These are phyloP conservation scores for Phoenix dactylifera DNA, from an alignment of 176 grass and related monocot species.

Conservation along the genomic window DNA sequence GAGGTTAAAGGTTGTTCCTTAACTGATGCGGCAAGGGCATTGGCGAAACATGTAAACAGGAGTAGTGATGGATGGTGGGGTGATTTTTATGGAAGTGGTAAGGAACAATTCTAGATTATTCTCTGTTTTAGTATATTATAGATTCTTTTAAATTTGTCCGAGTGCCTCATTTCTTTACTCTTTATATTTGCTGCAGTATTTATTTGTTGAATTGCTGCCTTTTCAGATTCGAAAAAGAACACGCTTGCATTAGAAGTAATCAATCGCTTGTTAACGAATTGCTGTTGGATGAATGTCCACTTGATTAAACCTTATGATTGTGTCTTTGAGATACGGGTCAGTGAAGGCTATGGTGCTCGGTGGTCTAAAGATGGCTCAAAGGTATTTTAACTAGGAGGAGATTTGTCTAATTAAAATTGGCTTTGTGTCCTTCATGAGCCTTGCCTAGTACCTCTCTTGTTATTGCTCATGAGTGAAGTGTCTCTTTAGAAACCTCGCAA, in stretches of 20 bases:
- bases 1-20: conserved; percentile 78
- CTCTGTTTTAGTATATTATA: background rate
- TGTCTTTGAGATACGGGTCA: conserved; percentile 80
- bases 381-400: conserved; percentile 22
- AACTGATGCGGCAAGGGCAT: conserved; percentile 90
- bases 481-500: too few relatives aligned
- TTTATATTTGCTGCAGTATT: conserved; percentile 8
- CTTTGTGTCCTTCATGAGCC: too few relatives aligned
- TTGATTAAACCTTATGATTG: conserved; percentile 46
- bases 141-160: too few relatives aligned
- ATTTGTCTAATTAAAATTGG: too few relatives aligned
- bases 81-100: conserved; percentile 55
- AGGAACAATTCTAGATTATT: background rate
- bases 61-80: conserved; percentile 78
- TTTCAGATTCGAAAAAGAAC: conserved; percentile 69
- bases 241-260: conserved; percentile 43
- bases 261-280: conserved; percentile 40
- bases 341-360: conserved; percentile 74
- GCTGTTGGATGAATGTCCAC: conserved; percentile 83
- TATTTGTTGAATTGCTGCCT: conserved; percentile 20
- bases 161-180: background rate
- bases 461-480: too few relatives aligned
- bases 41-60: conserved; percentile 87
- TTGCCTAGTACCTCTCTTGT: too few relatives aligned
- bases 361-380: conserved; percentile 81